phyloP scores from a whole-genome alignment of 495 filamentous ascomycete species.

The Hypoxylon lenormandii region DNA sequence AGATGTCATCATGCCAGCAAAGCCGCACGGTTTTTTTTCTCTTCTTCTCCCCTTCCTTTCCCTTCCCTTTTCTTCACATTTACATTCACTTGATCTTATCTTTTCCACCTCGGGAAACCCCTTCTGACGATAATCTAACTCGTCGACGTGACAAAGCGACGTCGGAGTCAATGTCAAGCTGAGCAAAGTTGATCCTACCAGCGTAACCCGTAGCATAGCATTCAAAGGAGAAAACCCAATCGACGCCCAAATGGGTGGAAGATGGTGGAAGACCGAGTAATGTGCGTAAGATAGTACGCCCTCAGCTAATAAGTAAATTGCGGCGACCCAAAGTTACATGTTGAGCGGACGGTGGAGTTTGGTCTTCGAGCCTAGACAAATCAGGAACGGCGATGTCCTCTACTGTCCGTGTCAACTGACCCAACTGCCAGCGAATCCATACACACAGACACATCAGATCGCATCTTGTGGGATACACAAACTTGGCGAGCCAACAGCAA shows the following conservation, averaged over 20 bases:
- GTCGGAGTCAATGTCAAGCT: neutral
- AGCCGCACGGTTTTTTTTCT: slow-evolving; percentile 27
- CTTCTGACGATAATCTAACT: neutral
- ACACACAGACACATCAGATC: slow-evolving; percentile 33
- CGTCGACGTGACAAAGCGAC: neutral
- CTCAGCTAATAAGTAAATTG: slow-evolving; percentile 28
- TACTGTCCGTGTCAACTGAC: slow-evolving; percentile 46
- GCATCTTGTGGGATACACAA: slow-evolving; percentile 40
- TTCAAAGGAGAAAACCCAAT: slow-evolving; percentile 29
- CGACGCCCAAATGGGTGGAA: slow-evolving; percentile 26
- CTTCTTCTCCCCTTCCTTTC: neutral
- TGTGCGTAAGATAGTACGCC: slow-evolving; percentile 3
- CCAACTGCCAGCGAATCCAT: slow-evolving; percentile 39
- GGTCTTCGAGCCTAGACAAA: slow-evolving; percentile 30
- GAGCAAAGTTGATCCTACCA: neutral
- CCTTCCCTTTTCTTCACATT: neutral
- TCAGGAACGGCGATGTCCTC: slow-evolving; percentile 24
- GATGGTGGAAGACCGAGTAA: neutral
- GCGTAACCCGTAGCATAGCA: neutral
- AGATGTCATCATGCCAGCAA: slow-evolving; percentile 42
- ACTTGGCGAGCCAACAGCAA: slow-evolving; percentile 28
- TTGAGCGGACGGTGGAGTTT: slow-evolving; percentile 37
- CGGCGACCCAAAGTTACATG: slow-evolving; percentile 28
- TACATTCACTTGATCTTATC: no score
- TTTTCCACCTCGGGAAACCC: slow-evolving; percentile 1